phyloP scores from a whole-genome alignment of 2,329 filamentous ascomycete genomes.

The Colletotrichum abscissum region DNA sequence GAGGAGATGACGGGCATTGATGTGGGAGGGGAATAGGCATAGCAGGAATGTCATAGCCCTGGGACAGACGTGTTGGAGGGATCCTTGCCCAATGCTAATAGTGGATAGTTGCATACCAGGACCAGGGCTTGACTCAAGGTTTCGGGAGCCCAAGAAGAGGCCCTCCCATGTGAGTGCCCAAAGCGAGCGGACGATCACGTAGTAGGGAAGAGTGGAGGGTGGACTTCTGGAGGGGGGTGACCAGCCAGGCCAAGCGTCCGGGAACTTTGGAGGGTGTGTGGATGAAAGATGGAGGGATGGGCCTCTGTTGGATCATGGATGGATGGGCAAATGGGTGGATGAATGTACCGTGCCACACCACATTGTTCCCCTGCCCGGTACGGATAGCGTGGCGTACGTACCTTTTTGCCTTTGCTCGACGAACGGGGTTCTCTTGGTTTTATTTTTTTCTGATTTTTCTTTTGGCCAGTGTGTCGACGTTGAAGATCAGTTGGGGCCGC shows the following conservation, averaged over 20 bases:
- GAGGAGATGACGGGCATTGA: slow-evolving; percentile 36
- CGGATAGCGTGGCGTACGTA: slow-evolving; percentile 12
- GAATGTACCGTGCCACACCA: slow-evolving; percentile 16
- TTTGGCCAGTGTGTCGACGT: slow-evolving; percentile 23
- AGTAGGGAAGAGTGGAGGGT: slow-evolving; percentile 26
- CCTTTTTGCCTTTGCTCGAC: slow-evolving; percentile 5
- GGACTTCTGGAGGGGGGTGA: neutral
- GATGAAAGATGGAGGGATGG: neutral
- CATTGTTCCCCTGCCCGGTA: neutral
- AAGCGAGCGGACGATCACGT: slow-evolving; percentile 35
- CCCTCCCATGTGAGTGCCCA: slow-evolving; percentile 34
- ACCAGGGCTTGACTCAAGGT: slow-evolving; percentile 37
- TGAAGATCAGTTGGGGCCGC: slow-evolving; percentile 32
- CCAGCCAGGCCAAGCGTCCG: slow-evolving; percentile 28
- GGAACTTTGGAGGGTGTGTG: slow-evolving; percentile 24
- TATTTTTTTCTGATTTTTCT: slow-evolving; percentile 8
- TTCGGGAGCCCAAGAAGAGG: slow-evolving; percentile 36
- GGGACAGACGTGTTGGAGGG: slow-evolving; percentile 33
- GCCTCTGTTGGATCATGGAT: neutral
- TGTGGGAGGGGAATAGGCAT: slow-evolving; percentile 32
- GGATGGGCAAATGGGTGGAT: neutral
- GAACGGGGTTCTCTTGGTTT: neutral
- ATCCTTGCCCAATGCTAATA: slow-evolving; percentile 33
- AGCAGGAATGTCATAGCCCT: slow-evolving; percentile 36
- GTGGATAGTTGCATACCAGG: slow-evolving; percentile 37